Evolutionary conservation across 2,329 filamentous ascomycete genomes (phyloP).

Genomic region (Monilinia fructicola): DNA sequence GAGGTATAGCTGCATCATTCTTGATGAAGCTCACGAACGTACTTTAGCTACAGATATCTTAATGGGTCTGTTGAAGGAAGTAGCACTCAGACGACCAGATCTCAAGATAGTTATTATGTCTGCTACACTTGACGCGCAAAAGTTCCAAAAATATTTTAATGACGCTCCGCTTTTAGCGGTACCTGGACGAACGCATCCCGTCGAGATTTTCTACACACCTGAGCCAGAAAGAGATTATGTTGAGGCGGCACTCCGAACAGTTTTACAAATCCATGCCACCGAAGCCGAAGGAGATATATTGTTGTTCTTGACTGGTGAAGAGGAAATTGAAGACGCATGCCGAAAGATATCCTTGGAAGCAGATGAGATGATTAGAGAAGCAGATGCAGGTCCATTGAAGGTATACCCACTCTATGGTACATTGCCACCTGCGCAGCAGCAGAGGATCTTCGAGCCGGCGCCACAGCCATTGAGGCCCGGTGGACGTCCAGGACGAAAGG

Average conservation of each 20-base stretch:
- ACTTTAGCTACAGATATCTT: slow-evolving; percentile 96
- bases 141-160: slow-evolving; percentile 97
- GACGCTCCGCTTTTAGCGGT: slow-evolving; percentile 91
- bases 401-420: slow-evolving; percentile 95
- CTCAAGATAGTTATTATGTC: slow-evolving; percentile 99
- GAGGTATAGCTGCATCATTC: slow-evolving; percentile 95
- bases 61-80: slow-evolving; percentile 93
- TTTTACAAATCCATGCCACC: slow-evolving; percentile 92
- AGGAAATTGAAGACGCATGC: slow-evolving; percentile 96
- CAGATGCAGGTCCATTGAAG: slow-evolving; percentile 82
- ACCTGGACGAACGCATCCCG: slow-evolving; percentile 90
- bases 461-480: slow-evolving; percentile 70
- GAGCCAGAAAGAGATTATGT: slow-evolving; percentile 96
- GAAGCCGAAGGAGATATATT: slow-evolving; percentile 92
- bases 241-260: slow-evolving; percentile 89
- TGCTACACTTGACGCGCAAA: slow-evolving; percentile 93
- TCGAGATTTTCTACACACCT: slow-evolving; percentile 98
- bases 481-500: slow-evolving; percentile 86
- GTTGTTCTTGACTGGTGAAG: slow-evolving; percentile 93
- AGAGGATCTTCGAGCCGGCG: slow-evolving; percentile 90
- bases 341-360: slow-evolving; percentile 87
- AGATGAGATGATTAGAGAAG: slow-evolving; percentile 88
- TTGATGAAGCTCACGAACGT: slow-evolving; percentile 97
- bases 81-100: slow-evolving; percentile 77
- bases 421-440: slow-evolving; percentile 87